Evolutionary conservation across 179 eudicot genomes (phyloP).

Genomic region (Silene noctiflora): DNA sequence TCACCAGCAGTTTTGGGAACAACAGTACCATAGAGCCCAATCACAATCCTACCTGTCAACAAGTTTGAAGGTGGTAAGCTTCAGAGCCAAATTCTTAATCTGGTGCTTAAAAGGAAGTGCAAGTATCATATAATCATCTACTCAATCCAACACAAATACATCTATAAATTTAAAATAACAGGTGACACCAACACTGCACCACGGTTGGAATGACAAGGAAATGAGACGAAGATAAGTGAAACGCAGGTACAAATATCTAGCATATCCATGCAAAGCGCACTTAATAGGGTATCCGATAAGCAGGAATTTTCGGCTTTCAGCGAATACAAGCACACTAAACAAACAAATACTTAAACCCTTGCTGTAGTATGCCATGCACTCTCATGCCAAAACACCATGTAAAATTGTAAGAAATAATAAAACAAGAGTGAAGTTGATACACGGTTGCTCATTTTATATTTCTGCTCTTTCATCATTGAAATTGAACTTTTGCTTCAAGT

Average conservation of each 20-base stretch:
- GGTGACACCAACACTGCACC: background rate
- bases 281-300: background rate
- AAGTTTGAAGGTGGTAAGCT: conserved; percentile 14
- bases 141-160: background rate
- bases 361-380: background rate
- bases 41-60: conserved; percentile 75
- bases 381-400: conserved; percentile 1
- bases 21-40: conserved; percentile 76
- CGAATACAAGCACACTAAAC: background rate
- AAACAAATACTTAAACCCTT: background rate
- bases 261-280: background rate
- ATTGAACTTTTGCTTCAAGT: background rate
- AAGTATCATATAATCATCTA: background rate
- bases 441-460: background rate
- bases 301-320: background rate
- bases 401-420: background rate
- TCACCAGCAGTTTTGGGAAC: conserved; percentile 85
- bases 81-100: background rate
- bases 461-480: background rate
- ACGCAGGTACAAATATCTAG: background rate
- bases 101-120: background rate
- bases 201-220: background rate
- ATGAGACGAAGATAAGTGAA: background rate
- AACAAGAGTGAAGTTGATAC: background rate
- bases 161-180: background rate